phyloP scores from a whole-genome alignment of 441 rosid species.

The Erysimum pusillum region DNA sequence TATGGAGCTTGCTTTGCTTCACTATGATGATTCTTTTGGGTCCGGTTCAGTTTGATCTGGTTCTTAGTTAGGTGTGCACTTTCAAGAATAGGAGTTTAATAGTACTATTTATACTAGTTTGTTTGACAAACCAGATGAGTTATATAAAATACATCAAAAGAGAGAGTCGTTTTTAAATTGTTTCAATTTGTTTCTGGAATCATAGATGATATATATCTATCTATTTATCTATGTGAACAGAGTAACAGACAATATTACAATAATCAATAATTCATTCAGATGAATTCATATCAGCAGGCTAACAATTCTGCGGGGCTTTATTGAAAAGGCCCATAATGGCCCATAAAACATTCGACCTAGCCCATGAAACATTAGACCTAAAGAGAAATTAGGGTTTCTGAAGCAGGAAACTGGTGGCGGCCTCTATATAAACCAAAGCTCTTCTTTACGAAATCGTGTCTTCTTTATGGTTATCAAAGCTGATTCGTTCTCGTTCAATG shows the following conservation, averaged over 20 bases:
- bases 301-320: background rate
- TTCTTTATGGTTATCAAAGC: background rate
- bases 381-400: slow-evolving; percentile 38
- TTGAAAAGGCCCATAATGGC: slow-evolving; percentile 5
- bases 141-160: background rate
- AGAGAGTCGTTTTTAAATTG: background rate
- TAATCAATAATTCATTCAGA: too few relatives aligned
- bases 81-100: slow-evolving; percentile 4
- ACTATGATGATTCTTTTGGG: background rate
- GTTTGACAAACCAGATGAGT: slow-evolving; percentile 14
- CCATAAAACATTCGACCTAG: background rate
- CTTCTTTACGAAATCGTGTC: background rate
- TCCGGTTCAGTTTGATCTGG: background rate
- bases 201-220: background rate
- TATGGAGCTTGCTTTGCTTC: background rate
- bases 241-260: too few relatives aligned
- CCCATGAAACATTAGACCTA: too few relatives aligned
- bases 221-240: background rate
- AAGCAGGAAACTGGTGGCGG: slow-evolving; percentile 18
- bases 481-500: background rate
- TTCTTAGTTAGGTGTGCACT: slow-evolving; percentile 7
- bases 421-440: slow-evolving; percentile 12
- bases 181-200: background rate
- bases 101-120: slow-evolving; percentile 9
- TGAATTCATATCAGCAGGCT: background rate